Evolutionary conservation across 257 asterid species (phyloP).

Genomic region (Cruciata laevipes): DNA sequence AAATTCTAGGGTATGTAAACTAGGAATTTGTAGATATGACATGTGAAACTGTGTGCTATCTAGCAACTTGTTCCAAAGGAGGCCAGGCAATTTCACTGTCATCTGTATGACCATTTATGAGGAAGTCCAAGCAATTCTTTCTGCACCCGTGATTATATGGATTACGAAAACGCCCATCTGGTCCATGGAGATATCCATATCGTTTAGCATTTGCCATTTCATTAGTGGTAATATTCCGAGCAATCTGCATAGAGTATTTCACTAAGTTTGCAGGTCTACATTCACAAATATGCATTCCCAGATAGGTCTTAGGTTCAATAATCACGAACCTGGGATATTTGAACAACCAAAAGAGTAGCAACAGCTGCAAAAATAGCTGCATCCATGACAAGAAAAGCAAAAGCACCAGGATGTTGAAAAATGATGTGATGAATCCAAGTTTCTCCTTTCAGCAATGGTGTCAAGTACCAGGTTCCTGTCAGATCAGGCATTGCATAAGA

Average conservation of each 20-base stretch:
- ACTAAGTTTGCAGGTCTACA: neutral
- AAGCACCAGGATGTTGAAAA: constrained; percentile 55
- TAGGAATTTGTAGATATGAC: neutral
- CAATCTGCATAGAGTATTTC: constrained; percentile 44
- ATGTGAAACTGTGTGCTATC: neutral
- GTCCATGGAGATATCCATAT: constrained; percentile 86
- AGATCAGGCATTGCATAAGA: constrained; percentile 12
- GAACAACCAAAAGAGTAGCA: constrained; percentile 51
- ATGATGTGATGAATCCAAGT: constrained; percentile 50
- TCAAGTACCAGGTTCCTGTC: constrained; percentile 75
- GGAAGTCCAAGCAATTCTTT: constrained; percentile 83
- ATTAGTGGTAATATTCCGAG: constrained; percentile 83
- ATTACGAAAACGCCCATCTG: constrained; percentile 83
- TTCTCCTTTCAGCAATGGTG: constrained; percentile 47
- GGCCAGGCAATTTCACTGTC: constrained; percentile 95
- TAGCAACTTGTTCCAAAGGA: constrained; percentile 54
- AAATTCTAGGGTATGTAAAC: neutral
- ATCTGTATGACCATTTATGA: constrained; percentile 64
- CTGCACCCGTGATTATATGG: constrained; percentile 90
- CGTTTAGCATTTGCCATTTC: constrained; percentile 77
- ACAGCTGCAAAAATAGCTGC: constrained; percentile 54
- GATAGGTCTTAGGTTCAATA: constrained; percentile 12
- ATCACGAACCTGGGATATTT: constrained; percentile 51
- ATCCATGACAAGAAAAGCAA: constrained; percentile 76
- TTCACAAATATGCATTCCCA: neutral